These are phyloP conservation scores for Zalerion maritima DNA, from an alignment of 495 filamentous ascomycete genomes.

Conservation along the genomic window DNA sequence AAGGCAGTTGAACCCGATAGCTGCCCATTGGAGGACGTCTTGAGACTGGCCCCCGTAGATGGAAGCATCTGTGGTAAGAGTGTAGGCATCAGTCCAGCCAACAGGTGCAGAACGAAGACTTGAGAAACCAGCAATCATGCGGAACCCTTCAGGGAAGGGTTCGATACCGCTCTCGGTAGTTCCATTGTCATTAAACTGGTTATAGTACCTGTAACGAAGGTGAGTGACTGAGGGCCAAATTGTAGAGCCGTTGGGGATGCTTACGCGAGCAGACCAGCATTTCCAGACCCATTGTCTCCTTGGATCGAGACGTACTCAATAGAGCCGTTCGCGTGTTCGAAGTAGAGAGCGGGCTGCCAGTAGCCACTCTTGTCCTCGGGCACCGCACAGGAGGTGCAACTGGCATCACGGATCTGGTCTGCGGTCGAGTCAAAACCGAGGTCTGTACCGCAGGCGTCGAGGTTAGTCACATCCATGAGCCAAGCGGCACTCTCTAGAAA, in stretches of 20 bases:
- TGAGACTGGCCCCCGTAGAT: constrained; percentile 52
- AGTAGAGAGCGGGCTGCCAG: constrained; percentile 54
- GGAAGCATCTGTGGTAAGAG: no score
- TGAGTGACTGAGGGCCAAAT: not conserved
- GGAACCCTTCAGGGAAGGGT: constrained; percentile 67
- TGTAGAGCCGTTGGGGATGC: constrained; percentile 6
- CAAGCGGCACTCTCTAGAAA: not conserved
- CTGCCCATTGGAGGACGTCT: constrained; percentile 56
- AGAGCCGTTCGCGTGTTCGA: constrained; percentile 37
- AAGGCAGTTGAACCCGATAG: constrained; percentile 85
- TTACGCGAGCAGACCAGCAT: constrained; percentile 50
- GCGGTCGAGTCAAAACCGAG: constrained; percentile 32
- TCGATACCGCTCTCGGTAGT: constrained; percentile 36
- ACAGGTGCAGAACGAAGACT: no score
- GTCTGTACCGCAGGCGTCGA: constrained; percentile 14
- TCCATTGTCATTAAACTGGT: not conserved
- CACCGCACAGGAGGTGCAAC: constrained; percentile 52
- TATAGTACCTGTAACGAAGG: constrained; percentile 2
- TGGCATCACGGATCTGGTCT: constrained; percentile 33
- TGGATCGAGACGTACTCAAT: no score
- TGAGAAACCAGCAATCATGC: constrained; percentile 80
- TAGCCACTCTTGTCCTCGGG: constrained; percentile 53
- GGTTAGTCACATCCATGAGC: constrained; percentile 2
- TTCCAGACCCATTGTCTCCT: no score
- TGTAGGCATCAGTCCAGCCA: no score